phyloP scores from a whole-genome alignment of 2,329 filamentous ascomycete genomes.

The Ascosphaera apis region DNA sequence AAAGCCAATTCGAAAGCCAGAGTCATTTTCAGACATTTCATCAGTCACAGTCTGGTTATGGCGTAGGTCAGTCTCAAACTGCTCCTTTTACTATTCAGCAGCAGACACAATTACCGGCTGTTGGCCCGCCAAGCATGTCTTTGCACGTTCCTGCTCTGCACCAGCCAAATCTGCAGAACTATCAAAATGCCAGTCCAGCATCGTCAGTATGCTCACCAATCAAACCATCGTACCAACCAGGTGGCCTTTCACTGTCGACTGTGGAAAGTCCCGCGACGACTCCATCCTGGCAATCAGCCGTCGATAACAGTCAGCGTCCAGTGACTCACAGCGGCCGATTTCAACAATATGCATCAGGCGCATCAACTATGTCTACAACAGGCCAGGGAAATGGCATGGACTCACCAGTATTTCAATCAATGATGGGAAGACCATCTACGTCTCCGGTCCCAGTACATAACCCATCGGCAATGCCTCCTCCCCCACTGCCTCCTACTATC shows the following conservation, averaged over 20 bases:
- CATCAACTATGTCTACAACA: background rate
- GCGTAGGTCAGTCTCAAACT: background rate
- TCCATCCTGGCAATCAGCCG: background rate
- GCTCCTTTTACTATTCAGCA: background rate
- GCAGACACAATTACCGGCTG: background rate
- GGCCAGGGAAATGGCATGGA: background rate
- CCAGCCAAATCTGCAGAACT: background rate
- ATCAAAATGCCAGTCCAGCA: background rate
- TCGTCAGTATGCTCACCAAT: background rate
- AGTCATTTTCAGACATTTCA: slow-evolving; percentile 6
- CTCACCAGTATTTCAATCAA: background rate
- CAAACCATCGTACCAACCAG: background rate
- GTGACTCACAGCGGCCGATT: background rate
- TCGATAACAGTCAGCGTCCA: background rate
- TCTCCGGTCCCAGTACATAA: background rate
- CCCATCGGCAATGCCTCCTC: background rate
- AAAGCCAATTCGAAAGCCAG: slow-evolving; percentile 8
- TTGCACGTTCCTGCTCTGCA: background rate
- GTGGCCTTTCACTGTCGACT: background rate
- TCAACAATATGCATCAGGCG: background rate
- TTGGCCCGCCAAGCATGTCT: background rate
- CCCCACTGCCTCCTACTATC: background rate
- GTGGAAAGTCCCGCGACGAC: background rate
- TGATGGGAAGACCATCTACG: background rate
- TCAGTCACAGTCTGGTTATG: slow-evolving; percentile 1